Evolutionary conservation across 371 early-diverging fungal genomes (phyloP).

Genomic region (Dichotomocladium elegans): DNA sequence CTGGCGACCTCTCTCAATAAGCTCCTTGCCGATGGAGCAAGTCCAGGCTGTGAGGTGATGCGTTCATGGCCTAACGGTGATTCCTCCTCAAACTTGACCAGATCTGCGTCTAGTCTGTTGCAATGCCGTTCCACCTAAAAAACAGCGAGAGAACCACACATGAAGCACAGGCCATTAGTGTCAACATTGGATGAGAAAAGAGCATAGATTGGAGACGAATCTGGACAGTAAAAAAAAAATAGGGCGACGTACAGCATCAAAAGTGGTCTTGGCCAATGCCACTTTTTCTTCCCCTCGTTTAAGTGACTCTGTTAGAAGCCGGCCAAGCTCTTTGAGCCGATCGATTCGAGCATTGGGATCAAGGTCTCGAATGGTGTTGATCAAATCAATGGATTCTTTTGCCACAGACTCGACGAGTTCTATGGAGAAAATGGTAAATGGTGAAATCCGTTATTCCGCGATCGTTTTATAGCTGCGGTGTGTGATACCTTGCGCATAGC

Average conservation of each 20-base stretch:
- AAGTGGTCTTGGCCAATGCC: slow-evolving; percentile 85
- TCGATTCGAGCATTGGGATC: slow-evolving; percentile 56
- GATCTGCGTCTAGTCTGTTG: slow-evolving; percentile 42
- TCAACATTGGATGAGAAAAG: neutral
- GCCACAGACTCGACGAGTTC: slow-evolving; percentile 63
- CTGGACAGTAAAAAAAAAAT: neutral
- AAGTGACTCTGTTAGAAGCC: slow-evolving; percentile 63
- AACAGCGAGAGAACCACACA: neutral
- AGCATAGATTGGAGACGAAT: neutral
- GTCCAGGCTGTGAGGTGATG: slow-evolving; percentile 35
- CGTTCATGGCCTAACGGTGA: slow-evolving; percentile 27
- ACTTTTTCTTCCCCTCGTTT: slow-evolving; percentile 92
- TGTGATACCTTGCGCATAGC: slow-evolving; percentile 69
- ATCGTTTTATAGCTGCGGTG: neutral
- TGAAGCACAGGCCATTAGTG: neutral
- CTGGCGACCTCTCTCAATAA: slow-evolving; percentile 27
- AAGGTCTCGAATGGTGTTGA: slow-evolving; percentile 44
- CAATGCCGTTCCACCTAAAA: slow-evolving; percentile 40
- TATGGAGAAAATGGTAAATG: slow-evolving; percentile 9
- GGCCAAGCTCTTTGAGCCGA: slow-evolving; percentile 57
- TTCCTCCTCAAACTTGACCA: slow-evolving; percentile 45
- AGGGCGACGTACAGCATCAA: slow-evolving; percentile 67
- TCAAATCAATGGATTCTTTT: slow-evolving; percentile 52
- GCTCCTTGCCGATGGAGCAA: slow-evolving; percentile 32
- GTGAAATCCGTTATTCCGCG: neutral